Evolutionary conservation across 441 rosid species (phyloP).

Genomic region (Flueggea neowawraea): DNA sequence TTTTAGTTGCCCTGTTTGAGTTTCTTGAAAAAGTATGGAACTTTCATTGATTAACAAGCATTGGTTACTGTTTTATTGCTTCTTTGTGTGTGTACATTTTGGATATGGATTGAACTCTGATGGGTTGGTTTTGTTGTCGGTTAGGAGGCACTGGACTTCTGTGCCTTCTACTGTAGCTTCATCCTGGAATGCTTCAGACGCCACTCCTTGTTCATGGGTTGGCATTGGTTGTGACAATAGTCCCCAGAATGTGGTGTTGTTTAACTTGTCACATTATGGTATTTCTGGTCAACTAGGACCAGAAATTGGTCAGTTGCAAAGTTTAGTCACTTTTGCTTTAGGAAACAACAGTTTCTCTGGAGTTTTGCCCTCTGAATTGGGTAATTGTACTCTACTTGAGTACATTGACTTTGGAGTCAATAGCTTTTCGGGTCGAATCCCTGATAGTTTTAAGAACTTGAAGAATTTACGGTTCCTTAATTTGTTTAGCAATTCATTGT

Average conservation of each 20-base stretch:
- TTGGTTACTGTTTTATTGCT: constrained; percentile 11
- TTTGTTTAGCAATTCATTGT: constrained; percentile 46
- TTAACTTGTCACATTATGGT: constrained; percentile 37
- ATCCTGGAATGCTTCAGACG: constrained; percentile 53
- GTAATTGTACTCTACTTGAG: constrained; percentile 40
- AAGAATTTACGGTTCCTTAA: constrained; percentile 24
- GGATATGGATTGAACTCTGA: constrained; percentile 36
- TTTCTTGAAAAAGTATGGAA: constrained; percentile 4
- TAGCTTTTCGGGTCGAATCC: constrained; percentile 44
- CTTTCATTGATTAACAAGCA: background rate
- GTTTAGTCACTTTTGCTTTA: constrained; percentile 43
- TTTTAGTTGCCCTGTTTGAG: too few species aligned
- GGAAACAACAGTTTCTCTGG: constrained; percentile 47
- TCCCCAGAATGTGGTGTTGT: constrained; percentile 24
- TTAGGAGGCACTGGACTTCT: constrained; percentile 37
- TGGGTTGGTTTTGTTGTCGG: constrained; percentile 48
- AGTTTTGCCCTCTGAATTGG: constrained; percentile 38
- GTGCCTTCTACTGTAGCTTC: constrained; percentile 41
- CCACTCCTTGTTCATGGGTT: constrained; percentile 66
- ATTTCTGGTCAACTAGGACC: constrained; percentile 61
- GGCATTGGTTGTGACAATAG: constrained; percentile 48
- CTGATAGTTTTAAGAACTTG: constrained; percentile 35
- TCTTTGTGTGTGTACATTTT: background rate
- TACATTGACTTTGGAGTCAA: constrained; percentile 54
- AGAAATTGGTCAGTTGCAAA: constrained; percentile 44